Base-by-base conservation (phyloP, 2,329 filamentous ascomycete genomes). In the Dendryphion nanum region DNA sequence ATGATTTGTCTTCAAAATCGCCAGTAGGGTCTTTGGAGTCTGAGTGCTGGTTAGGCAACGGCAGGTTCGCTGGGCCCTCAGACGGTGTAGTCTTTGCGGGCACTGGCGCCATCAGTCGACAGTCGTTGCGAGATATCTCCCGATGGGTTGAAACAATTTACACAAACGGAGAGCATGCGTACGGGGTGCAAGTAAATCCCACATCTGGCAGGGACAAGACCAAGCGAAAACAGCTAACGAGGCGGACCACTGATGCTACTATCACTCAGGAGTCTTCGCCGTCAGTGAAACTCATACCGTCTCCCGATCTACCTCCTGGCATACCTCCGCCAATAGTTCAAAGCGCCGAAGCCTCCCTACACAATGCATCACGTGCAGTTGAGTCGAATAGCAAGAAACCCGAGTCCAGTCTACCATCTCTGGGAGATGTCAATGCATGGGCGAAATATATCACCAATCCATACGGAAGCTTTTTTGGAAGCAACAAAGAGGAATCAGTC, bases 101-200 rank as follows among this genome's bases (percentile, higher is more conserved):
- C 0, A 75, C 84, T 1, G 89, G 89, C 3, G 78, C 80, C 6
- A 63, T 97, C 30, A 84, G 85, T 10, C 76, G 81, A 37, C 75
- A 76, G 14, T 91, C 88, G 0, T 57, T 95, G 31, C 75, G 82
- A 33, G 81, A 85, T 52, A 61, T 96, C 18, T 84, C 85, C 1
- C 79, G 85, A 38, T 97, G 91, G 91, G 84, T 93, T 75, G 86
- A 94, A 63, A 85, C 87, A 55, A 75, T 96, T 2, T 95, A 93
- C 63, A 82, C 76, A 19, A 88, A 89, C 73, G 91, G 90, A 2
- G 82, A 87, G 36, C 77, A 86, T 55, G 83, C 91, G 2, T 97
- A 95, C 60, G 91, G 90, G 4, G 79, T 96, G 5, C 78, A 79
- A 37, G 85, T 94, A 23, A 89, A 88, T 48, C 86, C 89, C 12